Base-by-base conservation (phyloP, 192 early-diverging fungal genomes). In the Ambispora gerdemannii region DNA sequence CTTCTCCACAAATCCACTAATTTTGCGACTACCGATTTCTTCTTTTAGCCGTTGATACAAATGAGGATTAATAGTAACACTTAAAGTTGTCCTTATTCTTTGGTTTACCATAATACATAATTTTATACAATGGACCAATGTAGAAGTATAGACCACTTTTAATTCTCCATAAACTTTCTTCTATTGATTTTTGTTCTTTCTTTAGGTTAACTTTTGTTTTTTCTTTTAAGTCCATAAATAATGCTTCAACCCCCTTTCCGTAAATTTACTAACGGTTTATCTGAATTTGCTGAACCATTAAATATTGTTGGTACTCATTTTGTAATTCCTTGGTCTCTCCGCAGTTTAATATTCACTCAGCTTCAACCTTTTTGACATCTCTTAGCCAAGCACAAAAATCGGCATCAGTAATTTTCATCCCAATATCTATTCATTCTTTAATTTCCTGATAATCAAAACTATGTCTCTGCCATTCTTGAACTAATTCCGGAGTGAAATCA, bases 111-210 rank as follows among this genome's bases (percentile, higher is more conserved):
- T 56, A 56, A 56, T 56, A 56, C 24, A n/a, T 56, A 56, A 56
- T 56, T 56, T 56, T 56, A 56, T 56, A 56, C 53, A 56, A 56
- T 56, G 53, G 53, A 56, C 53, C 53, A 56, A 56, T 56, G 53
- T n/a, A n/a, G n/a, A n/a, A n/a, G n/a, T n/a, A n/a, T n/a, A n/a
- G n/a, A n/a, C n/a, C n/a, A n/a, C n/a, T n/a, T n/a, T n/a, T n/a
- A n/a, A n/a, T n/a, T n/a, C n/a, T n/a, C n/a, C n/a, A n/a, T n/a
- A n/a, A n/a, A n/a, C n/a, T n/a, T n/a, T n/a, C n/a, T n/a, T n/a
- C n/a, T n/a, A n/a, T n/a, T n/a, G n/a, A n/a, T n/a, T n/a, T n/a
- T n/a, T n/a, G n/a, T n/a, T n/a, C n/a, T n/a, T n/a, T n/a, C n/a
- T n/a, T n/a, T n/a, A n/a, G n/a, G n/a, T n/a, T n/a, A n/a, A n/a